phyloP scores from a whole-genome alignment of 2,329 filamentous ascomycete genomes.

The Trichoderma sp. region DNA sequence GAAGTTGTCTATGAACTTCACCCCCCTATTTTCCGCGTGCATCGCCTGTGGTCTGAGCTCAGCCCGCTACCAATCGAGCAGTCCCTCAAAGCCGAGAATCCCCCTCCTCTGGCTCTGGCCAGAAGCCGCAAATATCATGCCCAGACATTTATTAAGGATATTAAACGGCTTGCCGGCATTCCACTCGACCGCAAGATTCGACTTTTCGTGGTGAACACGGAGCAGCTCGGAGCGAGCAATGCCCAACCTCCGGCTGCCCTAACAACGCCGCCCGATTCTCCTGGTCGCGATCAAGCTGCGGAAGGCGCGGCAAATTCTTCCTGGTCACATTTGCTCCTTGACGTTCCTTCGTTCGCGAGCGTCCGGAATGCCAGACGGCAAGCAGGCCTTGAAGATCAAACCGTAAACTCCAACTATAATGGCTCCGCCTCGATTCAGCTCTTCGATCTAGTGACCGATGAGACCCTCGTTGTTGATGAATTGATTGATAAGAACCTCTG shows the following conservation, averaged over 20 bases:
- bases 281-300: conserved; percentile 29
- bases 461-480: conserved; percentile 82
- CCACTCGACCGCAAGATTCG: conserved; percentile 70
- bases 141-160: conserved; percentile 70
- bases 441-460: conserved; percentile 67
- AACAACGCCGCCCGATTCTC: conserved; percentile 43
- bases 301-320: conserved; percentile 27
- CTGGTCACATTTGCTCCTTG: conserved; percentile 45
- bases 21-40: conserved; percentile 79
- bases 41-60: conserved; percentile 67
- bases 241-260: conserved; percentile 36
- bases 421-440: conserved; percentile 64
- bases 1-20: conserved; percentile 81
- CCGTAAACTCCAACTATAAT: conserved; percentile 72
- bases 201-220: conserved; percentile 63
- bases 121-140: conserved; percentile 69
- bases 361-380: conserved; percentile 29
- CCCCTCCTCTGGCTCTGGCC: conserved; percentile 62
- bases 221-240: conserved; percentile 35
- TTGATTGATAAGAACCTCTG: conserved; percentile 56
- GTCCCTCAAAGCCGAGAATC: conserved; percentile 57
- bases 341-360: conserved; percentile 52
- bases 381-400: conserved; percentile 56
- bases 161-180: conserved; percentile 68
- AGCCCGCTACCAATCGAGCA: conserved; percentile 57